Evolutionary conservation across 2,329 filamentous ascomycete genomes (phyloP), one percentile per base, ranked within the genome.

Genomic region (Penicillium sp.): DNA sequence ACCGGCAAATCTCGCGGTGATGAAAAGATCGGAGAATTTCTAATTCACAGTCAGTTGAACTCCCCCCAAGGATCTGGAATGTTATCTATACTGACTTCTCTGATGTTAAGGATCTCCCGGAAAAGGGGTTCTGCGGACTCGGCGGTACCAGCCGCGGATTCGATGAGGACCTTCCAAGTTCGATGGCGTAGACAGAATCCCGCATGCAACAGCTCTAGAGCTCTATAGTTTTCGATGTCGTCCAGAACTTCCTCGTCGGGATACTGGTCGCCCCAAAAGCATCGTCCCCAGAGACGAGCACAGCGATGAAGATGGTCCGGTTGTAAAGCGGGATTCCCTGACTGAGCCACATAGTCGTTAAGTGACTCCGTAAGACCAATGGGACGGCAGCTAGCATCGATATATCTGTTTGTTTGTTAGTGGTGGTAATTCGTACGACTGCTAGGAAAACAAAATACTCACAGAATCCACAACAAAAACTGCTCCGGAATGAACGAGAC

Each of bases 161-260:
- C 66, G 35, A 69, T 46, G 7, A 72, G 60, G 7, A 69, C 57
- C 25, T 65, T 64, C 71, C 71, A 73, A 7, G 67, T 72, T 23
- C 62, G 63, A 43, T 74, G 60, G 25, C 69, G 70, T 23, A 73
- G 56, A 4, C 59, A 63, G 41, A 73, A 67, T 6, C 65, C 67
- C 3, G 58, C 49, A 43, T 75, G 72, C 6, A 74, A 45, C 17
- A 75, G 56, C 53, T 74, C 72, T 17, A 75, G 57, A 3, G 64
- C 71, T 23, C 73, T 64, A 57, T 75, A 73, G 29, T 75, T 75
- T 54, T 75, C 73, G 25, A 74, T 72, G 35, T 75, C 73, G 50
- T 75, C 73, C n/a, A 74, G 59, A 2, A 75, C 67, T 56, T 75
- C 68, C 19, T 69, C 64, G n/a, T 73, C 70, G 0, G 73, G 73